These are phyloP conservation scores for Chalaropsis ovoidea DNA, from an alignment of 2,329 filamentous ascomycete genomes.

Conservation along the genomic window DNA sequence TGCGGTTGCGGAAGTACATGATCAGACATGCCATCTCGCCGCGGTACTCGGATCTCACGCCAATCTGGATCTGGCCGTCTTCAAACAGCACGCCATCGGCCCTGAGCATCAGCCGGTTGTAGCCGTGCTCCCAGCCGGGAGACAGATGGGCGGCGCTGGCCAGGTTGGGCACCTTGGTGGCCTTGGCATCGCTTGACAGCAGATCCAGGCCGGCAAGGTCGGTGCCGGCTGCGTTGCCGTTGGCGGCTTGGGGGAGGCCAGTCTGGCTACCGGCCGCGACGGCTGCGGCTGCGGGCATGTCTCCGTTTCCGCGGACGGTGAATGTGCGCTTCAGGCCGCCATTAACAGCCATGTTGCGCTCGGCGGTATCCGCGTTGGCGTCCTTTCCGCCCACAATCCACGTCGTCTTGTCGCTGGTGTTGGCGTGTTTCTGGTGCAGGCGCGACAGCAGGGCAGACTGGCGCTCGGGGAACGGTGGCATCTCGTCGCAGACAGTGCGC, in stretches of 20 bases:
- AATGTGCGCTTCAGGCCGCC: constrained; percentile 80
- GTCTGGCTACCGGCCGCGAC: constrained; percentile 10
- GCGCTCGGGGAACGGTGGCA: constrained; percentile 94
- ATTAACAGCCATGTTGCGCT: constrained; percentile 70
- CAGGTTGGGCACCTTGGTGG: constrained; percentile 64
- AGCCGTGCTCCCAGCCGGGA: constrained; percentile 88
- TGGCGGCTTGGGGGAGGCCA: constrained; percentile 40
- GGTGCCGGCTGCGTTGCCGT: constrained; percentile 36
- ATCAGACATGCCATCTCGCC: constrained; percentile 94
- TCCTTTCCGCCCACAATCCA: constrained; percentile 98
- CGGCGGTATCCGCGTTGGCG: constrained; percentile 70
- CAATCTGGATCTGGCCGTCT: constrained; percentile 86
- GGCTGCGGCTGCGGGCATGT: constrained; percentile 32
- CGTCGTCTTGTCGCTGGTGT: constrained; percentile 86
- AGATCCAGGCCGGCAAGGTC: constrained; percentile 76
- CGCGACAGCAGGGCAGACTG: constrained; percentile 85
- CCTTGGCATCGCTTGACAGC: constrained; percentile 49
- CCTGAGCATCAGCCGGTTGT: constrained; percentile 67
- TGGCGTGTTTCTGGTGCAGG: constrained; percentile 86
- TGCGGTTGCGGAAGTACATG: constrained; percentile 92
- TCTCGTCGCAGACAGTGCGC: constrained; percentile 91
- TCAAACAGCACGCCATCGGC: constrained; percentile 87
- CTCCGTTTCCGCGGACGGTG: constrained; percentile 49
- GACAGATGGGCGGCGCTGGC: constrained; percentile 87
- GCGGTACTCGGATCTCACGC: constrained; percentile 85